Base-by-base conservation (phyloP, 2,329 filamentous ascomycete genomes). In the Curvularia hawaiiensis region DNA sequence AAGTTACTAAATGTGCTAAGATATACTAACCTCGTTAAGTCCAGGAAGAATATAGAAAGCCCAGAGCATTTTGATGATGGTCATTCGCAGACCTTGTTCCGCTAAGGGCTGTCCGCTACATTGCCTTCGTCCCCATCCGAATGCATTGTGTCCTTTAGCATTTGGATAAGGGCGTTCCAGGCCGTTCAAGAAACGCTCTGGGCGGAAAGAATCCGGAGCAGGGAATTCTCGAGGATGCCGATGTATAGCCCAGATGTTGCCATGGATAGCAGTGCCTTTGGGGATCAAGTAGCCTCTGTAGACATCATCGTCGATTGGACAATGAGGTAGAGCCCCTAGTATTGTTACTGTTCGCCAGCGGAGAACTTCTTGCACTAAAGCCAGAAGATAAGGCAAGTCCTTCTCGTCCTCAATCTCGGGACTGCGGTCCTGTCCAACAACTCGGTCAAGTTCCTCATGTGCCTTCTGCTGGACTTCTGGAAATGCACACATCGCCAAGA, bases 21-120 rank as follows among this genome's bases (percentile, higher is more conserved):
- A n/a, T n/a, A n/a, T n/a, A n/a, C n/a, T n/a, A n/a, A n/a, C n/a
- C 18, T 48, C 45, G 0, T 31, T 0, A 0, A 35, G 0, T 0
- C 45, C 30, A 0, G 30, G 28, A 10, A 48, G 3, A 1, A 48
- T 35, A 0, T 48, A n/a, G 22, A 48, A 48, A 2, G 16, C 28
- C 45, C 45, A 48, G 0, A 48, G 18, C 28, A 48, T 20, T 0
- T 20, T 0, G 45, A 48, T 2, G 31, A 48, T 22, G 22, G 45
- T 4, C 18, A 33, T 5, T n/a, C n/a, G n/a, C n/a, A n/a, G n/a
- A n/a, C 45, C 45, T 24, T 48, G 45, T n/a, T 48, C 45, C 2
- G 45, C 45, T 20, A 48, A 30, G 14, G 45, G 45, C 22, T 48
- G 26, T 2, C 45, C 45, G 3, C 45, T 48, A 7, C 45, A 48